Evolutionary conservation across 176 grass and related monocot genomes (phyloP), one percentile per base, ranked within the genome.

Genomic region (Elaeis guineensis): DNA sequence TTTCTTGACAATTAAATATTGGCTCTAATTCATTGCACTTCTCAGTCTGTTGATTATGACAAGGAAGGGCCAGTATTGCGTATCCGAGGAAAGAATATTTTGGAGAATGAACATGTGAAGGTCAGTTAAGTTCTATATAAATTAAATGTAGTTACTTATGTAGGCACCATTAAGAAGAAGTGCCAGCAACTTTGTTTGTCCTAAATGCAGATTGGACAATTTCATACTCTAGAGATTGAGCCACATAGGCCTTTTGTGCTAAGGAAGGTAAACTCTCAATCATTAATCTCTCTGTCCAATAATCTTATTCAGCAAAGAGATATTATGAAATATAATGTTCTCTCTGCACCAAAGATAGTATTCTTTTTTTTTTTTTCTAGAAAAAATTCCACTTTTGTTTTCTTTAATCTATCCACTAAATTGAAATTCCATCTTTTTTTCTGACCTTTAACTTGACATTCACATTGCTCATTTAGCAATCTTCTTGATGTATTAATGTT

Each of bases 191-290:
- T 35, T 75, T 20, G 26, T 19, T 61, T 49, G 60, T 80, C 6
- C 17, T 50, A 28, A 71, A 54, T 72, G 17, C 66, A 85, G 92
- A 88, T 97, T 61, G 92, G 92, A 0, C 92, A 97, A 67, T 97
- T 88, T 66, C 87, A 91, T 72, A 97, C 92, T 20, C 76, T 97
- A 65, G 84, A 91, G 70, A 78, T 97, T 78, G 87, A 97, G 81
- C 65, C 66, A 44, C 82, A 91, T 58, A 85, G 87, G 63, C 75
- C 78, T 64, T 90, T 97, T 76, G 71, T 75, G 58, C 71, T 97
- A 78, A 57, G 63, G 65, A 97, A 97, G 92, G 92, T 97, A 78
- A 51, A 48, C 2, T 44, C 26, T 61, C 20, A 71, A 35, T 51
- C 49, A 52, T 53, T 23, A 64, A 17, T 21, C 17, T 50, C 57